These are phyloP conservation scores for Penicillium occitanis DNA, from an alignment of 2,329 filamentous ascomycete species.

Conservation along the genomic window DNA sequence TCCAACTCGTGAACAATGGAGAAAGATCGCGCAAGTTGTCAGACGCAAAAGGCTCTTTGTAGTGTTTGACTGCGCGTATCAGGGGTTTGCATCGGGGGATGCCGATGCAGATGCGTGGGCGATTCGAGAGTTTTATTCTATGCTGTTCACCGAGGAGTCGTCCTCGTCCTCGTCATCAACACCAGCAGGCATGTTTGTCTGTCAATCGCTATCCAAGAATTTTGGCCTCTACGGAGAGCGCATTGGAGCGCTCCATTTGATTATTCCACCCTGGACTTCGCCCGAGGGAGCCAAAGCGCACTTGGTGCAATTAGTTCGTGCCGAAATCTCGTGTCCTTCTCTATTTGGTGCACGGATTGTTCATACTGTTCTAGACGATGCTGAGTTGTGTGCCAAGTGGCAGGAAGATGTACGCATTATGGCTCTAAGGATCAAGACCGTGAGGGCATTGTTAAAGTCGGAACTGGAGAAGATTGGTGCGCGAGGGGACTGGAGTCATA, in stretches of 20 bases:
- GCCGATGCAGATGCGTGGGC: slow-evolving; percentile 76
- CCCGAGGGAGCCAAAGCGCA: slow-evolving; percentile 26
- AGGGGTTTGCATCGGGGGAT: slow-evolving; percentile 86
- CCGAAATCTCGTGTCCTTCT: slow-evolving; percentile 57
- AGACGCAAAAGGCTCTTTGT: slow-evolving; percentile 75
- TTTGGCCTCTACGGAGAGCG: slow-evolving; percentile 85
- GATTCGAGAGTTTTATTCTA: slow-evolving; percentile 79
- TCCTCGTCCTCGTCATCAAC: slow-evolving; percentile 11
- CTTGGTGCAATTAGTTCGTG: slow-evolving; percentile 39
- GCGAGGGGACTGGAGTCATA: slow-evolving; percentile 91
- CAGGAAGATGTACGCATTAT: slow-evolving; percentile 84
- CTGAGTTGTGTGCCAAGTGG: slow-evolving; percentile 79
- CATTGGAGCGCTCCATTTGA: slow-evolving; percentile 76
- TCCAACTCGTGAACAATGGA: slow-evolving; percentile 81
- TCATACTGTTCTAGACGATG: slow-evolving; percentile 75
- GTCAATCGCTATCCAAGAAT: slow-evolving; percentile 56
- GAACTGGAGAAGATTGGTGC: slow-evolving; percentile 83
- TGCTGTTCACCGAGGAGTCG: slow-evolving; percentile 52
- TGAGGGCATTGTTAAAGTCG: slow-evolving; percentile 74
- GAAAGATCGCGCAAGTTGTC: slow-evolving; percentile 70
- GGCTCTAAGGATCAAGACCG: slow-evolving; percentile 88
- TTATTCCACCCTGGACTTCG: slow-evolving; percentile 19
- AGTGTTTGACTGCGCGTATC: slow-evolving; percentile 92
- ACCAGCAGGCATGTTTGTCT: slow-evolving; percentile 55
- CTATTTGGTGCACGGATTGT: slow-evolving; percentile 89